Evolutionary conservation across 1,284 basidiomycete species (phyloP), one percentile per base, ranked within the genome.

Genomic region (Boletus sp.): DNA sequence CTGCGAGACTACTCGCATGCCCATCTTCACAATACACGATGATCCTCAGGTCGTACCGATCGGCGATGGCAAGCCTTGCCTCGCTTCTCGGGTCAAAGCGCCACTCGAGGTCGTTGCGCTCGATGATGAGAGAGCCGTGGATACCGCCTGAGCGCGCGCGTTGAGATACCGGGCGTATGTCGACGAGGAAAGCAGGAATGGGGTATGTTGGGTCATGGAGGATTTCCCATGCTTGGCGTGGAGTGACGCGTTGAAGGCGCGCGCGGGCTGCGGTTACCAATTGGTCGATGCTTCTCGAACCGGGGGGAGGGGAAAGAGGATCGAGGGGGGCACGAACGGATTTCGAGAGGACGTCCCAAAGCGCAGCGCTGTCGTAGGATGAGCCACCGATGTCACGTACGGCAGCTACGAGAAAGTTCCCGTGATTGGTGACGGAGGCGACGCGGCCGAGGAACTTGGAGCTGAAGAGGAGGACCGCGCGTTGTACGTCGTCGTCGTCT

Each of bases 41-140:
- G 31, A 89, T 79, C 44, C 87, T 76, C 43, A 90, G 68, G 74
- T 91, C 89, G 67, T 88, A 92, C 53, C 88, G 77, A 75, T 89
- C 84, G 28, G 83, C 89, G 64, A 91, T 83, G 2, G 81, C 73
- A 58, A 90, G 74, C 35, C 84, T 79, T 19, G 80, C 76, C 10
- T 80, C 77, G 63, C 76, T 81, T 56, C 87, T 79, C 6, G 90
- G 90, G 73, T 91, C 90, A 65, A 91, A 86, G 23, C 82, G 79
- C 87, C 87, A 90, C 72, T 90, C 89, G 52, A 90, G 78, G n/a
- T 84, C 81, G 68, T 88, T 89, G 25, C 90, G 81, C 66, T 91
- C 89, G 61, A 91, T 81, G 57, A 87, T 73, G 57, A 91, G 74
- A 17, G 88, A 81, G 1, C 89, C 88, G 13, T 79, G 79, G 61